A percentile compares a stretch with the other conserved stretches of the same genome.
Evolutionary conservation across 2,329 filamentous ascomycete species (phyloP).

Genomic region (Colletotrichum sp.): DNA sequence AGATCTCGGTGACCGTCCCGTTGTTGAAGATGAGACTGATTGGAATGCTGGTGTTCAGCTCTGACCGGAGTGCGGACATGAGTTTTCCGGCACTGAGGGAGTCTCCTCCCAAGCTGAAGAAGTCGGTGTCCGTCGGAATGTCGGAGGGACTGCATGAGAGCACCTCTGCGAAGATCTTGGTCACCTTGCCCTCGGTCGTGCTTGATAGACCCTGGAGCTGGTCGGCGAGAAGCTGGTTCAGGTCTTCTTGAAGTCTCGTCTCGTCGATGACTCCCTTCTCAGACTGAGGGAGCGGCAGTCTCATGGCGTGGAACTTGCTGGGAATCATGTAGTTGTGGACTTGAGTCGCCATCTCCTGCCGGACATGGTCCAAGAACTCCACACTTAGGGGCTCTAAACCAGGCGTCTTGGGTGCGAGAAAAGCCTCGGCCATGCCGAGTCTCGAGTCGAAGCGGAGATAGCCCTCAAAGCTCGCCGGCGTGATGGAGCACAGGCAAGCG

Average conservation of each 20-base stretch:
- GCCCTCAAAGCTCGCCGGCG: conserved; percentile 22
- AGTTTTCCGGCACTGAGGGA: conserved; percentile 58
- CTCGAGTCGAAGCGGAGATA: conserved; percentile 7
- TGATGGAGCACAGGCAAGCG: conserved; percentile 23
- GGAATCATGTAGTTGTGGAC: conserved; percentile 43
- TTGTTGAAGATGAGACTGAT: conserved; percentile 57
- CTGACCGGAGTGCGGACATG: conserved; percentile 52
- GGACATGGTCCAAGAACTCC: conserved; percentile 18
- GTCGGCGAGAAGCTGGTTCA: conserved; percentile 20
- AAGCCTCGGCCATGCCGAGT: conserved; percentile 20
- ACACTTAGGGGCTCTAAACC: background rate
- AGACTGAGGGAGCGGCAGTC: conserved; percentile 37
- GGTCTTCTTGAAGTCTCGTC: conserved; percentile 35
- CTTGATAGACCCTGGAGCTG: conserved; percentile 26
- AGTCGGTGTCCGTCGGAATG: conserved; percentile 47
- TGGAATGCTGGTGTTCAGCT: conserved; percentile 53
- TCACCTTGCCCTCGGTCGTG: conserved; percentile 42
- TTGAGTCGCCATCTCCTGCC: conserved; percentile 1
- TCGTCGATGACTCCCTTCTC: conserved; percentile 36
- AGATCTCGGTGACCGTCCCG: conserved; percentile 47
- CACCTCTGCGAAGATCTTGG: conserved; percentile 49
- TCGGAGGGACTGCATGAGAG: conserved; percentile 43
- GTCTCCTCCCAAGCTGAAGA: conserved; percentile 59
- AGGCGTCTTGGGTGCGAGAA: conserved; percentile 25
- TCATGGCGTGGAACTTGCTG: conserved; percentile 36